Base-by-base conservation (phyloP, 139 green algal genomes). In the Volvox reticuliferus region DNA sequence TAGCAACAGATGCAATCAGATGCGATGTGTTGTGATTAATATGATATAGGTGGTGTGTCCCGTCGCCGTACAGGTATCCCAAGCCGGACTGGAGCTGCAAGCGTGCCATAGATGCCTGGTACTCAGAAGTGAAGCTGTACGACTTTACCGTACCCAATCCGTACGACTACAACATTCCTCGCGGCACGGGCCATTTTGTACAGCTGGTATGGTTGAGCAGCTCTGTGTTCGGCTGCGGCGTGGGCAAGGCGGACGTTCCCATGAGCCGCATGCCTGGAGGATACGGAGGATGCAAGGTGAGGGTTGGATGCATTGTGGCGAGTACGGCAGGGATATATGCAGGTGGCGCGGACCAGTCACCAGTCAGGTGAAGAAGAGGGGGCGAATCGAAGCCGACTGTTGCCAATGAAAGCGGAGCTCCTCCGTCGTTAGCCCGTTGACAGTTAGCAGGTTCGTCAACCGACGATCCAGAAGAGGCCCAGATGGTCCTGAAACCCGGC, bases 51-150 rank as follows among this genome's bases (percentile, higher is more conserved):
- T 55, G 44, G 9, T 55, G 44, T 55, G 9, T 55, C 9, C 44
- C 44, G 44, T 55, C 9, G 44, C 9, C 44, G 44, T 55, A 55
- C 79, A 86, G 79, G 24, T 87, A 87, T 33, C 82, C 82, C 30
- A 87, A 87, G 21, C 82, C 82, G 2, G 82, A 87, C 82, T 68
- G 37, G 22, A 78, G 37, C 30, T 87, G 82, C 82, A 76, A 87
- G 61, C 61, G 62, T 13, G 82, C 82, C 6, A 77, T 87, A 20
- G 63, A 87, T 55, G 61, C 82, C 62, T 87, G 82, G 82, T 87
- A 87, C 82, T 26, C 30, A 12, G 82, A 87, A 33, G 82, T 77
- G 20, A 78, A 87, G 62, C 3, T 78, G 61, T 87, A 87, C 82
- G 33, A 87, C 82, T 87, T 87, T 33, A 24, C 82, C 17, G 62